Percentiles rank a stretch among this genome's conserved stretches.
phyloP scores from a whole-genome alignment of 495 filamentous ascomycete species.

The Hypoxylon trugodes region DNA sequence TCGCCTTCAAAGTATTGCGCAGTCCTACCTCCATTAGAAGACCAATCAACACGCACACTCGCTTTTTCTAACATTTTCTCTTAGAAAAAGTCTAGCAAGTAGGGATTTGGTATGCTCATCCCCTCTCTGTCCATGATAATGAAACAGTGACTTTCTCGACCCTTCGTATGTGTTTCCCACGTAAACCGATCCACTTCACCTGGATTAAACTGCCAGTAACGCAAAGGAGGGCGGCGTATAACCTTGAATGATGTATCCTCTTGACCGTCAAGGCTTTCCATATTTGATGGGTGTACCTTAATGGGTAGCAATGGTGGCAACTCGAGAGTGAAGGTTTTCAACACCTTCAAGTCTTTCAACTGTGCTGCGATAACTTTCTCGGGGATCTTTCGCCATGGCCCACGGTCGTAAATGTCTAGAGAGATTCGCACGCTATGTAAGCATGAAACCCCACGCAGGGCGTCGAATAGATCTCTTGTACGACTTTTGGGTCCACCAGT shows the following conservation, averaged over 20 bases:
- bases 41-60: slow-evolving; percentile 9
- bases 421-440: slow-evolving; percentile 41
- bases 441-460: slow-evolving; percentile 30
- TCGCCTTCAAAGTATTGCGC: slow-evolving; percentile 8
- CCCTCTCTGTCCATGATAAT: slow-evolving; percentile 28
- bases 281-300: slow-evolving; percentile 27
- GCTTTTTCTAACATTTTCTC: not conserved
- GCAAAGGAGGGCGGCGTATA: slow-evolving; percentile 33
- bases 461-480: slow-evolving; percentile 25
- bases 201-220: slow-evolving; percentile 44
- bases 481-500: slow-evolving; percentile 16
- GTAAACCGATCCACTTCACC: slow-evolving; percentile 42
- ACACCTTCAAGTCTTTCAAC: slow-evolving; percentile 26
- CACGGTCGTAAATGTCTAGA: slow-evolving; percentile 45
- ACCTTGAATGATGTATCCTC: slow-evolving; percentile 30
- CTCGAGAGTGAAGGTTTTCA: slow-evolving; percentile 38
- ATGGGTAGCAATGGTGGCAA: slow-evolving; percentile 38
- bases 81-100: slow-evolving; percentile 37
- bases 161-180: slow-evolving; percentile 39
- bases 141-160: slow-evolving; percentile 33
- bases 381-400: slow-evolving; percentile 44
- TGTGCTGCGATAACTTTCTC: slow-evolving; percentile 24
- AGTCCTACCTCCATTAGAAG: not conserved
- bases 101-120: slow-evolving; percentile 36
- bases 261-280: slow-evolving; percentile 23